These are phyloP conservation scores for Xylaria scruposa DNA, from an alignment of 495 filamentous ascomycete genomes.

Conservation along the genomic window DNA sequence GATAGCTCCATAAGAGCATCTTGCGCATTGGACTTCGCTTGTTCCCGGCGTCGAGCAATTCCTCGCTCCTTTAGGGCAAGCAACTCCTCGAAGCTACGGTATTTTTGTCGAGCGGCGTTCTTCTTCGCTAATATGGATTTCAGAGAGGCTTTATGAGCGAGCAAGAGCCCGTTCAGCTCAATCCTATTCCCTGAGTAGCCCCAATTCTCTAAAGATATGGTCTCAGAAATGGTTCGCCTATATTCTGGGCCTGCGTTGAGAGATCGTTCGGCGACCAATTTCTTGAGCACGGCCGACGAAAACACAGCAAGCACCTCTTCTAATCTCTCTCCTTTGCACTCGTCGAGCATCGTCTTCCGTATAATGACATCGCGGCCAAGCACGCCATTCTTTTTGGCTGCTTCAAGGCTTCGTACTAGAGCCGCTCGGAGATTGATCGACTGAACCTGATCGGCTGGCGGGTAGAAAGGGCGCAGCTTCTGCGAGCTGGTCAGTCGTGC, in stretches of 20 bases:
- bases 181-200: slow-evolving; percentile 66
- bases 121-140: slow-evolving; percentile 59
- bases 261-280: slow-evolving; percentile 58
- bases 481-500: slow-evolving; percentile 42
- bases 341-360: slow-evolving; percentile 90
- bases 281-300: slow-evolving; percentile 80
- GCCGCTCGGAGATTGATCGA: slow-evolving; percentile 88
- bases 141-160: slow-evolving; percentile 75
- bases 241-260: slow-evolving; percentile 41
- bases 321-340: slow-evolving; percentile 83
- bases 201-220: slow-evolving; percentile 65
- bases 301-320: slow-evolving; percentile 82
- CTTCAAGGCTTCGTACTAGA: slow-evolving; percentile 76
- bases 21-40: slow-evolving; percentile 39
- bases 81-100: slow-evolving; percentile 63
- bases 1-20: slow-evolving; percentile 38
- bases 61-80: slow-evolving; percentile 57
- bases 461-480: slow-evolving; percentile 90
- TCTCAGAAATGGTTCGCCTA: slow-evolving; percentile 58
- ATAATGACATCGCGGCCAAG: slow-evolving; percentile 77
- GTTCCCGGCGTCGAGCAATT: slow-evolving; percentile 51
- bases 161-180: slow-evolving; percentile 67
- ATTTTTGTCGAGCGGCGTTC: slow-evolving; percentile 58
- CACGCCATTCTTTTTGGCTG: slow-evolving; percentile 84
- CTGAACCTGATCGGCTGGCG: slow-evolving; percentile 83